Evolutionary conservation across 2,329 filamentous ascomycete species (phyloP).

Genomic region (Alternaria sp.): DNA sequence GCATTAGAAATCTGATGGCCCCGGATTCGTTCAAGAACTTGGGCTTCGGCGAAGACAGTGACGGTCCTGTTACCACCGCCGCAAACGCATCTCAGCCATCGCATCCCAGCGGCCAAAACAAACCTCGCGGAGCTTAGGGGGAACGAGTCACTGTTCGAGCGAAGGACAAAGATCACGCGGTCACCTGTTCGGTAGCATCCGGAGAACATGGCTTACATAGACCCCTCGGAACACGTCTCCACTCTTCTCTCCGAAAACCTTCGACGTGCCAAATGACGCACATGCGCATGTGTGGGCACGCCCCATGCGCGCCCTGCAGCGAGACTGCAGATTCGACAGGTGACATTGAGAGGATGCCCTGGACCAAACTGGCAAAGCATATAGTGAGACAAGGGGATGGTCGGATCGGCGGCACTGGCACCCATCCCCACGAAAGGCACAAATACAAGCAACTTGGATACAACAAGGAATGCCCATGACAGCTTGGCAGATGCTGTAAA

Average conservation of each 20-base stretch:
- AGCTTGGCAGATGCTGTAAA: conserved; percentile 26
- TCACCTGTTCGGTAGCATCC: conserved; percentile 36
- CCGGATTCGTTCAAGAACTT: conserved; percentile 94
- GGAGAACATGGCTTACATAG: conserved; percentile 29
- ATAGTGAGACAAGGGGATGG: conserved; percentile 9
- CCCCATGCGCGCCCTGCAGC: conserved; percentile 3
- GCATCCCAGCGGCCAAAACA: conserved; percentile 31
- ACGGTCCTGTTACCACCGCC: conserved; percentile 24
- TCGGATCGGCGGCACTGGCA: conserved; percentile 6
- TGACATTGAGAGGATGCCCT: conserved; percentile 28
- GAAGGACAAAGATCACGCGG: conserved; percentile 21
- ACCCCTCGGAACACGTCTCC: conserved; percentile 7
- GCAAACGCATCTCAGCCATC: conserved; percentile 35
- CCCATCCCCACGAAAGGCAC: not conserved
- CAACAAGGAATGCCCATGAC: conserved; percentile 25
- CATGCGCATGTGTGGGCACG: not conserved
- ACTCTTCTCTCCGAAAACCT: conserved; percentile 7
- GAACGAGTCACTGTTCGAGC: conserved; percentile 28
- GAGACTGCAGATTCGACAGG: conserved; percentile 32
- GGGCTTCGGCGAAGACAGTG: conserved; percentile 70
- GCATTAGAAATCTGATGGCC: conserved; percentile 82
- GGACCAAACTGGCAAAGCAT: not conserved
- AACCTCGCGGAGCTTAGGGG: conserved; percentile 33
- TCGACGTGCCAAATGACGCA: conserved; percentile 14
- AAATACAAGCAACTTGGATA: conserved; percentile 1